Evolutionary conservation across 805 yeast species (phyloP), one percentile per base, ranked within the genome.

Genomic region (Pichia membranifaciens): DNA sequence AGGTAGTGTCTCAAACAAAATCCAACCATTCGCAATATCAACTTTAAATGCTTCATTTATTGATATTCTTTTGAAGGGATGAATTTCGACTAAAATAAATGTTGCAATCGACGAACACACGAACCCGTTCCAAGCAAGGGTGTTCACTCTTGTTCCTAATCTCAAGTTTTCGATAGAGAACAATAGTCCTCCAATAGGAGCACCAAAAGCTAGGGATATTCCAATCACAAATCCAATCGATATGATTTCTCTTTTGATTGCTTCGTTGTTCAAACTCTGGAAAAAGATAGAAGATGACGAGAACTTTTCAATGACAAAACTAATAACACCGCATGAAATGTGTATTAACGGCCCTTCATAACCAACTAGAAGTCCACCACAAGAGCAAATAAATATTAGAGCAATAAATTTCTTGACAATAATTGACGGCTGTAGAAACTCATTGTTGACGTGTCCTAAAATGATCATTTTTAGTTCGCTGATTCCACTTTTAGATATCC

Each of bases 311-410:
- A 76, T 60, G 8, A 75, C 46, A 47, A 65, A 34, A 52, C 65
- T 62, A 54, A 81, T 65, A 57, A 80, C 68, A 52, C 86, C 79
- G 54, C 86, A 78, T 0, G 91, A 75, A 4, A 87, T 76, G 62
- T 88, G 95, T 22, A 86, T 90, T 46, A 88, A 62, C 0, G 96
- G 96, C 1, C 95, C 96, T 57, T 87, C 96, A 58, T 80, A 81
- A 6, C 96, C 96, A 6, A 84, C 72, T 87, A 91, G 84, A 2
- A 87, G 58, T 0, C 95, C 95, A 9, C 55, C 53, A 1, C 87
- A 77, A 20, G 89, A 81, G 4, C 84, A 82, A 15, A 83, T 82
- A 41, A 85, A 65, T 5, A 80, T 67, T 41, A 87, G 65, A 2
- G 89, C 85, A 1, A 70, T 37, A 3, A 76, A 67, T 58, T 87